Conservation (phyloP, 2,329 filamentous ascomycete species). For the Rutstroemia sp. region DNA sequence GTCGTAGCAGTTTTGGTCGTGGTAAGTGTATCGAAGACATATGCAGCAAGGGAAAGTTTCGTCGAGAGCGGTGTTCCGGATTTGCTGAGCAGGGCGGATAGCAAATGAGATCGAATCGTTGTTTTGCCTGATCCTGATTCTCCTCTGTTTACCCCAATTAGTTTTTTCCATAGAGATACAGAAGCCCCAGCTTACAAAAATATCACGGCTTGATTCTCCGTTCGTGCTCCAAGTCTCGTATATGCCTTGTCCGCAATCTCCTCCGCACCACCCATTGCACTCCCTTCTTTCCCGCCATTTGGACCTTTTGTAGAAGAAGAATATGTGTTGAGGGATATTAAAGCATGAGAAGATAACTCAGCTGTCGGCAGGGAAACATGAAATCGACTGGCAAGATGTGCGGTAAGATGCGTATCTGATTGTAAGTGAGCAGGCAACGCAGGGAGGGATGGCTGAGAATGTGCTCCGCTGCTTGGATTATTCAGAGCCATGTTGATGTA, state of each 20-base stretch:
- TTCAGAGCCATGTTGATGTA: conserved; percentile 49
- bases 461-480: conserved; percentile 46
- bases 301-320: conserved; percentile 80
- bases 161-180: background rate
- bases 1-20: conserved; percentile 97
- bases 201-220: conserved; percentile 86
- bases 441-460: conserved; percentile 79
- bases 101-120: conserved; percentile 80
- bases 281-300: conserved; percentile 87
- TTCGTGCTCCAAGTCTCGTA: conserved; percentile 75
- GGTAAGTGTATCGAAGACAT: conserved; percentile 91
- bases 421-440: conserved; percentile 78
- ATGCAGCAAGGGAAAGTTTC: conserved; percentile 88
- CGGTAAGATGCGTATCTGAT: conserved; percentile 71
- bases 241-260: conserved; percentile 84
- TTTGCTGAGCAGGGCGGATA: conserved; percentile 79
- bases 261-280: conserved; percentile 85
- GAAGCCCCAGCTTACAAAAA: conserved; percentile 58
- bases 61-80: conserved; percentile 88
- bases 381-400: conserved; percentile 80
- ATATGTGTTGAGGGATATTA: conserved; percentile 92
- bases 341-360: conserved; percentile 79
- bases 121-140: conserved; percentile 97
- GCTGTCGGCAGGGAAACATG: conserved; percentile 87
- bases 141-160: conserved; percentile 49